phyloP scores from a whole-genome alignment of 306 rosid genomes.

The Casuarina glauca region DNA sequence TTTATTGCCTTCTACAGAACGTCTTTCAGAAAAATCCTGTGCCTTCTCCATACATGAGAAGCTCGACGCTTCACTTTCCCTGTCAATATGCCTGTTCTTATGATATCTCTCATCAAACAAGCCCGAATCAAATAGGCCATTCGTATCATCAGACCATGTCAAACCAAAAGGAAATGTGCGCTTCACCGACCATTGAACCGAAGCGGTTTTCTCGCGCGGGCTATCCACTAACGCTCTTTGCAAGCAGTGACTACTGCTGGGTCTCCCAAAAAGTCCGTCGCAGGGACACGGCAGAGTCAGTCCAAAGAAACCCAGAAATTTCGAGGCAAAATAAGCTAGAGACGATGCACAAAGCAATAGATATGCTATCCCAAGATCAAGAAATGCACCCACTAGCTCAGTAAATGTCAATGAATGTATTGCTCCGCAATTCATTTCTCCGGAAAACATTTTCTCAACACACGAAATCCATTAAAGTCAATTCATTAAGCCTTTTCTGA shows the following conservation, averaged over 20 bases:
- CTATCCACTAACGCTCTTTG: slow-evolving; percentile 35
- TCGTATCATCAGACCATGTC: slow-evolving; percentile 18
- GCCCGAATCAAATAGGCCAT: neutral
- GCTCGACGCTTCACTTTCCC: slow-evolving; percentile 30
- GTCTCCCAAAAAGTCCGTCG: slow-evolving; percentile 41
- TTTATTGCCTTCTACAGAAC: slow-evolving; percentile 3
- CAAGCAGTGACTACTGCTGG: slow-evolving; percentile 33
- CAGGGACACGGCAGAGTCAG: slow-evolving; percentile 45
- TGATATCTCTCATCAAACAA: slow-evolving; percentile 12
- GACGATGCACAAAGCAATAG: slow-evolving; percentile 40
- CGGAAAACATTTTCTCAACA: slow-evolving; percentile 7
- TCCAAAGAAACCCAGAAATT: slow-evolving; percentile 45
- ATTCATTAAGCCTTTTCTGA: neutral
- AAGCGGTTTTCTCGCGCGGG: slow-evolving; percentile 33
- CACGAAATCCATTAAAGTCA: neutral
- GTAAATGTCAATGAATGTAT: slow-evolving; percentile 40
- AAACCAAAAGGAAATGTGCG: slow-evolving; percentile 39
- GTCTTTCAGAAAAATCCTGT: slow-evolving; percentile 11
- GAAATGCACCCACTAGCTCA: slow-evolving; percentile 52
- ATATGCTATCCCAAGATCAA: slow-evolving; percentile 48
- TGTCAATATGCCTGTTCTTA: slow-evolving; percentile 22
- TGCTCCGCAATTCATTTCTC: slow-evolving; percentile 38
- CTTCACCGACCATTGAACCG: slow-evolving; percentile 28
- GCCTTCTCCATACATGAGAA: slow-evolving; percentile 15
- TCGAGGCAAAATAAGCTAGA: slow-evolving; percentile 40